Base-by-base conservation (phyloP, 441 rosid species). In the Melastoma candidum region DNA sequence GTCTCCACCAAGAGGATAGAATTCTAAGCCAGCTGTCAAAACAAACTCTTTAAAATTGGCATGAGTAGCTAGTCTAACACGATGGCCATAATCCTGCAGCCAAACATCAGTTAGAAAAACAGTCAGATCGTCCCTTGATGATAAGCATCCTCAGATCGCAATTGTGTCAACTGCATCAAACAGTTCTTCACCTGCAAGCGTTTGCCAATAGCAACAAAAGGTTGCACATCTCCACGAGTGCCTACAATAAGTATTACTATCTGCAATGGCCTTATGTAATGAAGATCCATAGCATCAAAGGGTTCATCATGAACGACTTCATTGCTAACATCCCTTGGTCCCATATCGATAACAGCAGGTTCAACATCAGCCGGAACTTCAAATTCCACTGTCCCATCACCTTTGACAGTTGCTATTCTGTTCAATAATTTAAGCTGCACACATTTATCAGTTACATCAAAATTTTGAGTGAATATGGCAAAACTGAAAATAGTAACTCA, bases 161-260 rank as follows among this genome's bases (percentile, higher is more conserved):
- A 32, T 12, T 26, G 59, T 36, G 6, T 36, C 41, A 3, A 36
- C 6, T 36, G 41, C 41, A 63, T 29, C 44, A 49, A 57, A 41
- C 63, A 48, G 22, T 17, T 55, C 32, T 52, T 41, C 63, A 93
- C 99, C 99, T 89, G 99, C 60, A 93, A 79, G 36, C 87, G 81
- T 79, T 86, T 93, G 13, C 90, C 99, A 56, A 89, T 93, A 1
- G 97, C 99, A 76, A 83, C 63, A 77, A 93, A 93, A 54, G 99
- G 97, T 64, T 93, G 97, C 72, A 93, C 97, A 80, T 93, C 99
- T 44, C 99, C 97, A 25, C 99, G 96, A 1, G 99, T 93, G 25
- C 99, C 99, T 56, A 86, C 99, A 66, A 93, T 94, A 6, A 94
- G 86, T 73, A 94, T 83, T 32, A 88, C 97, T 68, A 93, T 86